phyloP scores from a whole-genome alignment of 257 asterid genomes.

The Euphrasia confusa region DNA sequence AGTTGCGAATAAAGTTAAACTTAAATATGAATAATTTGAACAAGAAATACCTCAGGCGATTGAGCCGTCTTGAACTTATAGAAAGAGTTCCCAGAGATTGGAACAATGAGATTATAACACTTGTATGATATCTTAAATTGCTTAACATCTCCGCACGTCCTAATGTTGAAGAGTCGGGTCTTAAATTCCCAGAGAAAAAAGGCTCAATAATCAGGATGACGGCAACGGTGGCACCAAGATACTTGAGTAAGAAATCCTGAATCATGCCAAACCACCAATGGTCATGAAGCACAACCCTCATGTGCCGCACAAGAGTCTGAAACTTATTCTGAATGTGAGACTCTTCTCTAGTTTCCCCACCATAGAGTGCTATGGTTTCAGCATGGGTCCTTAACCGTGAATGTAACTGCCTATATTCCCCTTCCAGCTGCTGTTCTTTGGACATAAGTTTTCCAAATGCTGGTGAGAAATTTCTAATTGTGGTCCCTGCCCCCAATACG shows the following conservation, averaged over 20 bases:
- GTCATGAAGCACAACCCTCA: conserved; percentile 88
- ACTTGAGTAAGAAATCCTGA: conserved; percentile 91
- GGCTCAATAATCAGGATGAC: conserved; percentile 97
- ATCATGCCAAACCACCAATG: conserved; percentile 99
- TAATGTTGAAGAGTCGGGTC: conserved; percentile 89
- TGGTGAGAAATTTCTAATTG: conserved; percentile 82
- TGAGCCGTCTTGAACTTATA: conserved; percentile 88
- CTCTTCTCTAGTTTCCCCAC: conserved; percentile 94
- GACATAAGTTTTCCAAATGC: conserved; percentile 94
- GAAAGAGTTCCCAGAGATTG: conserved; percentile 97
- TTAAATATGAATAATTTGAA: conserved; percentile 12
- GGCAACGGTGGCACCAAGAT: conserved; percentile 99
- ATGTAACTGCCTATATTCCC: conserved; percentile 97
- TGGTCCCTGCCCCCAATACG: conserved; percentile 89
- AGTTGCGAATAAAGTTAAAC: background rate
- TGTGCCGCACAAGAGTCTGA: conserved; percentile 66
- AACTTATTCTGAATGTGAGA: conserved; percentile 86
- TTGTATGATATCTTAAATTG: conserved; percentile 97
- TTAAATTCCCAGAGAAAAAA: conserved; percentile 83
- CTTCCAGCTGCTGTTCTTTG: conserved; percentile 93
- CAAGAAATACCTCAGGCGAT: conserved; percentile 81
- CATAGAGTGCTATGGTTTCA: conserved; percentile 96
- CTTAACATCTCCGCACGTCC: conserved; percentile 99
- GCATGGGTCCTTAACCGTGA: conserved; percentile 97
- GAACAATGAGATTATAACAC: conserved; percentile 90